phyloP scores from a whole-genome alignment of 257 asterid genomes.

The Capsicum chinense region DNA sequence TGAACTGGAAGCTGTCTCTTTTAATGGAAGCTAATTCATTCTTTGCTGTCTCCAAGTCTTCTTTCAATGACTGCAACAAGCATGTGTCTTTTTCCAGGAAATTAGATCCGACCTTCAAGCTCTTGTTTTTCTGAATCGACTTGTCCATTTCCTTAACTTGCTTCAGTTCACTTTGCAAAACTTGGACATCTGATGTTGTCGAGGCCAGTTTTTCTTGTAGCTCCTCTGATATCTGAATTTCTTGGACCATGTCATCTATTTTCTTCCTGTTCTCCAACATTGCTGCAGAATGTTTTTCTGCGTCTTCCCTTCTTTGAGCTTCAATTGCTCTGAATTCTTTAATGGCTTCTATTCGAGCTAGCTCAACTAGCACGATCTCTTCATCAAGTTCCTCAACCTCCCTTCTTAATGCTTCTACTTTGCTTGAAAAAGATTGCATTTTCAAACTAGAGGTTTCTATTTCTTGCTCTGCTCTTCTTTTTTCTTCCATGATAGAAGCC shows the following conservation, averaged over 20 bases:
- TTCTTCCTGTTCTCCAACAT: conserved; percentile 52
- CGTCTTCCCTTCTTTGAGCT: conserved; percentile 48
- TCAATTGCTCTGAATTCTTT: conserved; percentile 67
- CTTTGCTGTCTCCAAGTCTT: conserved; percentile 61
- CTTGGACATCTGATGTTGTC: conserved; percentile 56
- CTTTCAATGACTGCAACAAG: conserved; percentile 42
- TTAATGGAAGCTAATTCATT: conserved; percentile 51
- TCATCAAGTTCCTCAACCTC: conserved; percentile 67
- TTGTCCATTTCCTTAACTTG: conserved; percentile 53
- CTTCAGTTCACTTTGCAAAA: conserved; percentile 58
- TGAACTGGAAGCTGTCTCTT: conserved; percentile 67
- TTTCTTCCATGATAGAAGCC: conserved; percentile 70
- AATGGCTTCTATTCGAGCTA: conserved; percentile 84
- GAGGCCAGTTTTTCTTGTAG: conserved; percentile 52
- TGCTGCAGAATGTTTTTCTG: conserved; percentile 44
- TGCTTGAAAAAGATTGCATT: conserved; percentile 39
- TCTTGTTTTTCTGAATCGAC: conserved; percentile 32
- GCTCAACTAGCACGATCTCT: conserved; percentile 84
- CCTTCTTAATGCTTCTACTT: conserved; percentile 45
- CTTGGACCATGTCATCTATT: conserved; percentile 42
- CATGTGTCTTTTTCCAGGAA: conserved; percentile 35
- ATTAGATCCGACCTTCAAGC: not conserved
- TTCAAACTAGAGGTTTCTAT: conserved; percentile 41
- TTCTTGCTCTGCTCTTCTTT: conserved; percentile 61
- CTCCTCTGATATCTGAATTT: conserved; percentile 48